A percentile compares a stretch with the other conserved stretches of the same genome.
These are phyloP conservation scores for Ophiostoma himal-ulmi DNA, from an alignment of 2,329 filamentous ascomycete species.

Conservation along the genomic window DNA sequence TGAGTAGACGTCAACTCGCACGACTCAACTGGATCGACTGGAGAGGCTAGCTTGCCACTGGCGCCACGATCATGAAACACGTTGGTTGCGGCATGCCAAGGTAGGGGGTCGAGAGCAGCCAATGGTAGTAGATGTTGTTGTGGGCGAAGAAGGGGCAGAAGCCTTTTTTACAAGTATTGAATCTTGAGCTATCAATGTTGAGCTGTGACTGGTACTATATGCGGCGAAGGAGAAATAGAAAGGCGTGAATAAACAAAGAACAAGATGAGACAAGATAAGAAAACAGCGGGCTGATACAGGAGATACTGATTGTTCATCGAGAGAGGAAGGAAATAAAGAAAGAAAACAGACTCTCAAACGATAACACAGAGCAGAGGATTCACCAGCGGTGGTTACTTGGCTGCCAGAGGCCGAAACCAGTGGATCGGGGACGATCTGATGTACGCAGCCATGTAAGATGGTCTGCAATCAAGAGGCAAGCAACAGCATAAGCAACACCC, in stretches of 20 bases:
- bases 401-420: neutral
- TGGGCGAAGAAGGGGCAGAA: neutral
- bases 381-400: neutral
- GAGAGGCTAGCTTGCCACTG: conserved; percentile 18
- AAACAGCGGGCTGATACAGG: neutral
- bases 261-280: neutral
- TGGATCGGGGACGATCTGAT: neutral
- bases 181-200: too few relatives aligned
- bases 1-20: too few relatives aligned
- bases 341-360: neutral
- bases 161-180: too few relatives aligned
- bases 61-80: conserved; percentile 22
- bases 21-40: neutral
- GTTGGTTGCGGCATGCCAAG: conserved; percentile 14
- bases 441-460: neutral
- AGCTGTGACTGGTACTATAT: neutral
- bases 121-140: neutral
- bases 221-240: neutral
- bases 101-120: conserved; percentile 13
- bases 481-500: neutral
- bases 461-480: too few relatives aligned
- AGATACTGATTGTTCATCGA: neutral
- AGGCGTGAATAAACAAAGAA: neutral
- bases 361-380: too few relatives aligned
- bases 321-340: neutral